Evolutionary conservation across 148 eudicot species (phyloP), one percentile per base, ranked within the genome.

Genomic region (Fallopia convolvulus): DNA sequence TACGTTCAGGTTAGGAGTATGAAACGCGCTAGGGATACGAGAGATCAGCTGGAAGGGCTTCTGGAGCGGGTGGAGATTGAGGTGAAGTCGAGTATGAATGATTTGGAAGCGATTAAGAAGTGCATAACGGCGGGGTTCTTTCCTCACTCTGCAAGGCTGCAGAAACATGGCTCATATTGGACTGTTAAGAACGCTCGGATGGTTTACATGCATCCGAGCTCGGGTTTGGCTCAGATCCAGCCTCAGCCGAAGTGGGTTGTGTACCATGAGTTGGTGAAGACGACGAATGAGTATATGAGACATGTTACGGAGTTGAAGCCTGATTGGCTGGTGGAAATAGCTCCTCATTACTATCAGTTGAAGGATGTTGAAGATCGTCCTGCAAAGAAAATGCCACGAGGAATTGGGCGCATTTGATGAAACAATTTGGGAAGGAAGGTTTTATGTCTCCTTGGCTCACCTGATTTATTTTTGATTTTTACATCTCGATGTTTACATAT

Each of bases 261-360:
- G 30, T 92, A 92, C 75, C 94, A 92, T 75, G 97, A 92, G 70
- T 70, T 92, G 80, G 91, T 92, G 47, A 75, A 89, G 87, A 92
- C 97, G 30, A 86, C 90, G 12, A 92, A 90, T 76, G 95, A 90
- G 76, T 93, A 88, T 79, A 91, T 90, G 97, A 85, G 93, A 48
- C 97, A 90, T 88, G 91, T 89, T 8, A 93, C 90, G 0, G 97
- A 93, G 85, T 76, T 91, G 26, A 91, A 87, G 80, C 93, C 92
- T 3, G 93, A 89, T 20, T 93, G 97, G 97, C 78, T 90, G 75
- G 92, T 89, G 36, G 97, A 93, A 82, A 93, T 93, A 23, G 98
- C 96, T 75, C 98, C 93, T 23, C 93, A 89, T 65, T 91, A 87
- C 77, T 91, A 90, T 77, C 88, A 91, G 75, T 20, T 83, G 87